Percentiles rank a stretch among this genome's conserved stretches.
These are phyloP conservation scores for Craterostigma plantagineum DNA, from an alignment of 257 asterid genomes.

Conservation along the genomic window DNA sequence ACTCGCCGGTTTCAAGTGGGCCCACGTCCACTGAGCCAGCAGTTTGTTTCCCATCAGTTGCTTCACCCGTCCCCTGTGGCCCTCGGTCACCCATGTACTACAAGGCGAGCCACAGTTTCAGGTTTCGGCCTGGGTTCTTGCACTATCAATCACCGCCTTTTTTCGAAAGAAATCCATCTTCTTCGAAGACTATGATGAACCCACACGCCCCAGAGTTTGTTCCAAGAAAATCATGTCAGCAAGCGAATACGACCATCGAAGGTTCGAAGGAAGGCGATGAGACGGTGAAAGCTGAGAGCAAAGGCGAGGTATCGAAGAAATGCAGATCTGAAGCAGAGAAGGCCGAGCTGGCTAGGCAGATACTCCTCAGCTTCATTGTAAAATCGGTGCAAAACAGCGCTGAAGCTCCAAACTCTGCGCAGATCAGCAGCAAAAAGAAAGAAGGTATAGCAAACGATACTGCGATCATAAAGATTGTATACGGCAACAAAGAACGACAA, in stretches of 20 bases:
- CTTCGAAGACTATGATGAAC: conserved; percentile 56
- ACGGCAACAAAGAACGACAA: conserved; percentile 37
- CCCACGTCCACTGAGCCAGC: no score
- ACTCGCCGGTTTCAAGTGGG: no score
- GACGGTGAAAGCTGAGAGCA: conserved; percentile 14
- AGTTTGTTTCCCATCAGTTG: conserved; percentile 45
- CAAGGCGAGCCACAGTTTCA: conserved; percentile 36
- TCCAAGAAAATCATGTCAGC: conserved; percentile 60
- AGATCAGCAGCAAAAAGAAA: conserved; percentile 25
- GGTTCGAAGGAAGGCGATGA: conserved; percentile 22
- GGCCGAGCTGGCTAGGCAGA: conserved; percentile 85
- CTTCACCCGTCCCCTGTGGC: conserved; percentile 90
- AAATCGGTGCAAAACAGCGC: conserved; percentile 71
- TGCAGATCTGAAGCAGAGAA: conserved; percentile 46
- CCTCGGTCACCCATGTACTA: conserved; percentile 83
- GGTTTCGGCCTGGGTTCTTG: conserved; percentile 37
- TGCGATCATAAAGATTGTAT: conserved; percentile 53
- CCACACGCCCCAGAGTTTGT: conserved; percentile 93
- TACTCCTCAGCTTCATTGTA: conserved; percentile 81
- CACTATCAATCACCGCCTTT: conserved; percentile 33
- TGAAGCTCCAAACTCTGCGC: conserved; percentile 14
- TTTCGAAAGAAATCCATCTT: conserved; percentile 24
- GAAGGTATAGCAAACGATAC: conserved; percentile 70
- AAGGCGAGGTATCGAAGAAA: conserved; percentile 26
- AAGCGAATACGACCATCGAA: conserved; percentile 22